Conservation (phyloP, 768 basidiomycete species). For the Pholiota microspora region DNA sequence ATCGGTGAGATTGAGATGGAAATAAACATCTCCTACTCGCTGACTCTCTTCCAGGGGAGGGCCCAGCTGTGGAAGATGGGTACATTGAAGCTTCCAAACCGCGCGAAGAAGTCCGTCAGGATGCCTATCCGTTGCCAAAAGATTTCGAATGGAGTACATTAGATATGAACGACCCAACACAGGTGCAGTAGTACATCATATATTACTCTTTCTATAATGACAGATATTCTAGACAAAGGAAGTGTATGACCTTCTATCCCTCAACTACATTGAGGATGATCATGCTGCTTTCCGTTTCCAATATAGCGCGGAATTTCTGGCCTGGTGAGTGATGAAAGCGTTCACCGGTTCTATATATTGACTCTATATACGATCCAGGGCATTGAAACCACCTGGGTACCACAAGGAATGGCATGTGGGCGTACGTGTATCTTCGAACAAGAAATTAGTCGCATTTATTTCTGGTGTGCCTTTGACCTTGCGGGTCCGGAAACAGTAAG, state of each 20-base stretch:
- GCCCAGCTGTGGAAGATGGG: slow-evolving; percentile 70
- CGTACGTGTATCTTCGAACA: slow-evolving; percentile 85
- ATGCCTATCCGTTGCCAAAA: slow-evolving; percentile 83
- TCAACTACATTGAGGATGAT: slow-evolving; percentile 96
- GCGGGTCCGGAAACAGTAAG: slow-evolving; percentile 83
- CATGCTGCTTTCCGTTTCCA: slow-evolving; percentile 96
- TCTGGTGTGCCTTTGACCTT: slow-evolving; percentile 87
- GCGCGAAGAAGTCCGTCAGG: slow-evolving; percentile 78
- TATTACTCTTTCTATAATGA: slow-evolving; percentile 6
- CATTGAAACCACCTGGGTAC: slow-evolving; percentile 91
- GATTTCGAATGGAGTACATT: slow-evolving; percentile 91
- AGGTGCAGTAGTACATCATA: slow-evolving; percentile 44
- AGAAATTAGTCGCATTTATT: slow-evolving; percentile 96
- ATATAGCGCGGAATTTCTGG: slow-evolving; percentile 91
- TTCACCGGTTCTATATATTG: slow-evolving; percentile 1
- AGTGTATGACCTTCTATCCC: slow-evolving; percentile 86
- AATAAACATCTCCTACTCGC: neutral
- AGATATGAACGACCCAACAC: slow-evolving; percentile 71
- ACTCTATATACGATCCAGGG: slow-evolving; percentile 52
- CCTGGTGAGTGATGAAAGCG: slow-evolving; percentile 57
- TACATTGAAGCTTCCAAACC: slow-evolving; percentile 84
- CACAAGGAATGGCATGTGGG: slow-evolving; percentile 94
- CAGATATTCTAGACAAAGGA: slow-evolving; percentile 74
- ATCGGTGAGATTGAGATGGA: slow-evolving; percentile 42
- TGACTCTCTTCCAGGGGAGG: slow-evolving; percentile 47